A percentile compares a stretch with the other conserved stretches of the same genome.
Evolutionary conservation across 2,329 filamentous ascomycete genomes (phyloP).

Genomic region (Fusarium beomiforme): DNA sequence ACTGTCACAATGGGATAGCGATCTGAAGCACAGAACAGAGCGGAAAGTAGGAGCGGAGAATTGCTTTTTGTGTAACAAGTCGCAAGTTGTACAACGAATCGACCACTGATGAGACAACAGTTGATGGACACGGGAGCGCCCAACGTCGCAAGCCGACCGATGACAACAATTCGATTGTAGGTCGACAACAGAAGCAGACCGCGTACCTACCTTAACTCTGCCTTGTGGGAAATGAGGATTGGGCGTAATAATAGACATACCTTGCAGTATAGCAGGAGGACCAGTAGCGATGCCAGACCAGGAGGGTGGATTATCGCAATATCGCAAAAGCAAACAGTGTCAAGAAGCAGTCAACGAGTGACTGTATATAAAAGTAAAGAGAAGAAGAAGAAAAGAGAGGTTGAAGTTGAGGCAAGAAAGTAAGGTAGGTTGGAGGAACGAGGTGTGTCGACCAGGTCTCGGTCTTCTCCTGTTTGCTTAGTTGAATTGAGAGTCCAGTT

Average conservation of each 20-base stretch:
- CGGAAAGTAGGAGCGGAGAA: constrained; percentile 33
- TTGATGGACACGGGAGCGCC: constrained; percentile 29
- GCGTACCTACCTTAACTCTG: constrained; percentile 1
- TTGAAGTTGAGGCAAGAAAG: constrained; percentile 6
- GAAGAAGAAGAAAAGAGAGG: constrained; percentile 2
- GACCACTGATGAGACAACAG: constrained; percentile 30
- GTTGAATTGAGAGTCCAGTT: background rate
- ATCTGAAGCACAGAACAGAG: constrained; percentile 29
- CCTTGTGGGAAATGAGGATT: constrained; percentile 15
- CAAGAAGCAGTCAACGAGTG: constrained; percentile 17
- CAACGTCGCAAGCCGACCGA: constrained; percentile 38
- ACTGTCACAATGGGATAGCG: constrained; percentile 19
- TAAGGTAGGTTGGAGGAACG: constrained; percentile 10
- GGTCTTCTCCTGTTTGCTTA: constrained; percentile 20
- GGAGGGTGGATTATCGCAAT: constrained; percentile 19
- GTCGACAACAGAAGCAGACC: constrained; percentile 19
- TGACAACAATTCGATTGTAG: constrained; percentile 29
- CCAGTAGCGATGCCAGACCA: constrained; percentile 20
- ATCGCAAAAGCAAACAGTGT: constrained; percentile 34
- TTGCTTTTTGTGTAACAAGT: constrained; percentile 40
- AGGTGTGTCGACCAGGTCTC: constrained; percentile 31
- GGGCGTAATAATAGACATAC: constrained; percentile 35
- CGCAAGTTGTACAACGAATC: constrained; percentile 31
- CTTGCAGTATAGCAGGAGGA: constrained; percentile 20
- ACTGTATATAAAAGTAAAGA: background rate